Conservation (phyloP, 1,284 basidiomycete genomes). For the Malassezia arunalokei region DNA sequence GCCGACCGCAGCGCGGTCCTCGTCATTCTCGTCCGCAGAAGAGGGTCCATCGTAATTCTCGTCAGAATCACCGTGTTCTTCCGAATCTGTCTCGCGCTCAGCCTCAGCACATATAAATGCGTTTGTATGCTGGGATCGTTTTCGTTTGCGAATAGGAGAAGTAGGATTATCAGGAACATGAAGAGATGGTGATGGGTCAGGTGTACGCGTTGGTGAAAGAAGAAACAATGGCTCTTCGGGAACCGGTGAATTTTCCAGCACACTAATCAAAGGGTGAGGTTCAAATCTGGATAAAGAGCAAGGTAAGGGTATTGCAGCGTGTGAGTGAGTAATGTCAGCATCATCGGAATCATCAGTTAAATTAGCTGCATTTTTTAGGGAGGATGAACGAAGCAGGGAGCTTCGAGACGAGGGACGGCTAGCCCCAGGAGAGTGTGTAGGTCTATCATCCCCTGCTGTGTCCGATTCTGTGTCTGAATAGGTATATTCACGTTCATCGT, state of each 20-base stretch:
- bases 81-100: conserved; percentile 65
- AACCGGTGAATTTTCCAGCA: background rate
- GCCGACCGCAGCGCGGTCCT: conserved; percentile 56
- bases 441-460: background rate
- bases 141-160: conserved; percentile 19
- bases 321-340: conserved; percentile 7
- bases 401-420: background rate
- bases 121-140: conserved; percentile 47
- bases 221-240: background rate
- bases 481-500: background rate
- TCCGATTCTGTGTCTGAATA: too few species aligned
- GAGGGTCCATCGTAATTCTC: conserved; percentile 51
- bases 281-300: background rate
- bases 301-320: background rate
- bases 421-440: background rate
- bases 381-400: background rate
- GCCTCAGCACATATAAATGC: conserved; percentile 56
- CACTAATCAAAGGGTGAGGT: conserved; percentile 10
- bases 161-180: background rate
- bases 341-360: conserved; percentile 20
- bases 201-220: background rate
- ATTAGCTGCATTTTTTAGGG: background rate
- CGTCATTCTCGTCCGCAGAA: conserved; percentile 52
- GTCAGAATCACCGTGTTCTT: conserved; percentile 48
- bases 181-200: background rate